Evolutionary conservation across 2,329 filamentous ascomycete species (phyloP).

Genomic region (Pezicula carpinea): DNA sequence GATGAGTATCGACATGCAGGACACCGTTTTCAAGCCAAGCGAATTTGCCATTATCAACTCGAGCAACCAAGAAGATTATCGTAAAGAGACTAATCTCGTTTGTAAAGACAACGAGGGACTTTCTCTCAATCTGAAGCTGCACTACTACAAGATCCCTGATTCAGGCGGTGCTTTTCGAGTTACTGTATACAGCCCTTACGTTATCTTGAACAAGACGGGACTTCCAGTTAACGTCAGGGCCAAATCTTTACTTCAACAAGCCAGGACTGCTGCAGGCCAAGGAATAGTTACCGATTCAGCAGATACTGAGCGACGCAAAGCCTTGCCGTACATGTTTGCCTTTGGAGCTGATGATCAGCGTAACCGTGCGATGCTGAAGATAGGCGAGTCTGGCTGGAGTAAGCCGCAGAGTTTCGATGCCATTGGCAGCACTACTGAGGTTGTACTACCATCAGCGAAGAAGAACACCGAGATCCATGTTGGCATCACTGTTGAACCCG

Average conservation of each 20-base stretch:
- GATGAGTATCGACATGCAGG: constrained; percentile 93
- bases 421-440: constrained; percentile 87
- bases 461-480: constrained; percentile 79
- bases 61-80: constrained; percentile 81
- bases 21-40: constrained; percentile 89
- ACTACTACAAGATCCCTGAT: constrained; percentile 86
- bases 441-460: constrained; percentile 70
- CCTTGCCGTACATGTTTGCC: constrained; percentile 93
- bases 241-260: constrained; percentile 81
- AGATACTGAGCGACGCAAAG: constrained; percentile 58
- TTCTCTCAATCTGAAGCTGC: constrained; percentile 74
- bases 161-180: constrained; percentile 96
- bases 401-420: constrained; percentile 97
- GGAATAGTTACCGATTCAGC: constrained; percentile 49
- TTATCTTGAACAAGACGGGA: constrained; percentile 92
- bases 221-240: constrained; percentile 82
- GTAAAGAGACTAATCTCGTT: constrained; percentile 70
- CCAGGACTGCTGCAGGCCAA: constrained; percentile 80
- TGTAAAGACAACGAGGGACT: constrained; percentile 84
- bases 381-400: constrained; percentile 91
- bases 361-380: constrained; percentile 82
- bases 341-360: constrained; percentile 83
- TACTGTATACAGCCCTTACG: constrained; percentile 90
- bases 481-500: constrained; percentile 82
- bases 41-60: constrained; percentile 98